Evolutionary conservation across 179 eudicot genomes (phyloP).

Genomic region (Kewa caespitosa): DNA sequence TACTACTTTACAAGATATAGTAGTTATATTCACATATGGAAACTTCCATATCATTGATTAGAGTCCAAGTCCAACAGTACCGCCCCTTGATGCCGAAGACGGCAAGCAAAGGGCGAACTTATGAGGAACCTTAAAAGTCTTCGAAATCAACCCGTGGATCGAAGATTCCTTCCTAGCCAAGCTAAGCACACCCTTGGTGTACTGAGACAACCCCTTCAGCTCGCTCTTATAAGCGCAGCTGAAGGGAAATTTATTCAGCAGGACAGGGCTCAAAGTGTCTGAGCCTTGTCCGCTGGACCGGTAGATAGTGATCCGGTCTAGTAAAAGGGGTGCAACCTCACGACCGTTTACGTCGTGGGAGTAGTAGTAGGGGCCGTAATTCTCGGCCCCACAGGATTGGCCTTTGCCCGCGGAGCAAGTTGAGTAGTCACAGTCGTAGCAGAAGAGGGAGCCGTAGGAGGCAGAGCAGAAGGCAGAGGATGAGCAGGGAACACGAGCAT

Average conservation of each 20-base stretch:
- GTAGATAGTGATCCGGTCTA: constrained; percentile 1
- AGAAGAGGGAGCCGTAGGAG: not conserved
- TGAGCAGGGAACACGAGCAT: constrained; percentile 1
- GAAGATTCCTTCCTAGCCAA: constrained; percentile 33
- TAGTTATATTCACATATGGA: too few species aligned
- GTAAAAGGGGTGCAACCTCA: not conserved
- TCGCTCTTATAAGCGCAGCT: constrained; percentile 24
- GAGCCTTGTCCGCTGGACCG: not conserved
- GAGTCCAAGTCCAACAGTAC: not conserved
- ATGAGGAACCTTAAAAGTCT: constrained; percentile 23
- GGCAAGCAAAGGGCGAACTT: constrained; percentile 58
- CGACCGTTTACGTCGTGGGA: not conserved
- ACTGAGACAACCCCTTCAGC: constrained; percentile 30
- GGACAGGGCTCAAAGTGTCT: not conserved
- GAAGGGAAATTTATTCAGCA: not conserved
- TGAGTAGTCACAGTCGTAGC: constrained; percentile 12
- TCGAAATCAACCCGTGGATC: constrained; percentile 31
- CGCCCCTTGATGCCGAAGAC: constrained; percentile 15
- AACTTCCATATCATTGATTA: too few species aligned
- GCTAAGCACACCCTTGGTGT: constrained; percentile 36
- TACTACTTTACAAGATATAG: too few species aligned
- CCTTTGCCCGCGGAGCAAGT: not conserved
- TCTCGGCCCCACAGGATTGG: constrained; percentile 21
- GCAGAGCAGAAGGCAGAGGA: constrained; percentile 3
- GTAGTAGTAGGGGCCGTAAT: constrained; percentile 3